Percentiles rank a stretch among this genome's conserved stretches.
Conservation (phyloP, 345 rosid genomes). For the Populus euphratica region DNA sequence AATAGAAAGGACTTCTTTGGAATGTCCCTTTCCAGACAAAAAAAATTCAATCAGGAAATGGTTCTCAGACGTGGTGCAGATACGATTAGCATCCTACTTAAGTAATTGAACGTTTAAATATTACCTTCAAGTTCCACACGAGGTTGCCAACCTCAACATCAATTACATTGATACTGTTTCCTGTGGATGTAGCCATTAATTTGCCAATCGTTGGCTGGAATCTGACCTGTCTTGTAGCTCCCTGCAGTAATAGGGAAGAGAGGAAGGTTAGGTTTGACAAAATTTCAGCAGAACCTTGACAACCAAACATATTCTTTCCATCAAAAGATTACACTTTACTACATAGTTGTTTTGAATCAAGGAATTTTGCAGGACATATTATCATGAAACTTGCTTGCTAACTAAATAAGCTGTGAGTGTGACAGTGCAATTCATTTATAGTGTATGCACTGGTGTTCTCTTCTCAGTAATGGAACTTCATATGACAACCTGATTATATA, state of each 20-base stretch:
- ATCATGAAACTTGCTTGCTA: neutral
- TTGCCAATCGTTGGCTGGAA: constrained; percentile 27
- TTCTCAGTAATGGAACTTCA: neutral
- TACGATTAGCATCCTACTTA: neutral
- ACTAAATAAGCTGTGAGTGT: neutral
- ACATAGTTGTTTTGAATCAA: neutral
- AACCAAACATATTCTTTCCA: neutral
- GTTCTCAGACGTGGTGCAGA: neutral
- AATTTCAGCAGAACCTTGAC: neutral
- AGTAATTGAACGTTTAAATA: neutral
- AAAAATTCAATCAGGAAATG: neutral
- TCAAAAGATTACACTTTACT: neutral
- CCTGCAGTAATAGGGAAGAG: constrained; percentile 14
- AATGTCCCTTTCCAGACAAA: constrained; percentile 26
- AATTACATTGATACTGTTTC: constrained; percentile 22
- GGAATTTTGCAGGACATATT: neutral
- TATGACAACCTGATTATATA: no score
- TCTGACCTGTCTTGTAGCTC: constrained; percentile 28
- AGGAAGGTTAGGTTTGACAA: neutral
- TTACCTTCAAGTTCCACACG: constrained; percentile 23
- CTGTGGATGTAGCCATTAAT: constrained; percentile 26
- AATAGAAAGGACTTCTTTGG: constrained; percentile 24
- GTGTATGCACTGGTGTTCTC: no score
- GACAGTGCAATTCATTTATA: neutral
- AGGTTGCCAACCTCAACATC: constrained; percentile 24